A percentile compares a stretch with the other conserved stretches of the same genome.
phyloP scores from a whole-genome alignment of 1,284 basidiomycete genomes.

The Leccinum fuscescens region DNA sequence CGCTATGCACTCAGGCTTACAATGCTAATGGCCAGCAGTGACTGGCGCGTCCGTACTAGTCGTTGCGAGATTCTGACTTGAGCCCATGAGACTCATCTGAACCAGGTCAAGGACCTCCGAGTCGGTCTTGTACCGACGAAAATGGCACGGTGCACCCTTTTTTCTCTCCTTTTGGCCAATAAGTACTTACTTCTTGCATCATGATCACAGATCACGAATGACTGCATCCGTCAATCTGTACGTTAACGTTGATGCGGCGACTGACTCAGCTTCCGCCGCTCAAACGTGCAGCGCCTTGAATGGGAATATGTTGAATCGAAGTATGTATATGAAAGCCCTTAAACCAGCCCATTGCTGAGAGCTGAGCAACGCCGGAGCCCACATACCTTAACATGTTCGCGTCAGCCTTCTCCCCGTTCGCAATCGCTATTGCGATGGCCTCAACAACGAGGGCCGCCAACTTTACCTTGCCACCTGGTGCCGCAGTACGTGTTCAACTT shows the following conservation, averaged over 20 bases:
- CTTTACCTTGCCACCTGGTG: conserved; percentile 14
- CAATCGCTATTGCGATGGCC: background rate
- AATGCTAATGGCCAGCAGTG: too few relatives aligned
- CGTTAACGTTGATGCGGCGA: too few relatives aligned
- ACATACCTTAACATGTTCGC: background rate
- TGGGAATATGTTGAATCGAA: background rate
- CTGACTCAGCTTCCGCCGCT: background rate
- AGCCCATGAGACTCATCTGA: background rate
- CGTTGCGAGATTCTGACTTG: background rate
- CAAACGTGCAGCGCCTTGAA: background rate
- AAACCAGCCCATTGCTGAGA: background rate
- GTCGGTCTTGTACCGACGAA: background rate
- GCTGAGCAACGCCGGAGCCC: background rate
- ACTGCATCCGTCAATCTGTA: too few relatives aligned
- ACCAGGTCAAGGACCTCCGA: background rate
- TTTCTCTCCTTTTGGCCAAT: background rate
- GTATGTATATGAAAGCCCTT: background rate
- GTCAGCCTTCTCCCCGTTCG: background rate
- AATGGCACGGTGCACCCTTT: background rate
- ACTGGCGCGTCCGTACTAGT: background rate
- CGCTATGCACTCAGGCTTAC: too few relatives aligned
- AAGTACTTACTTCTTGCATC: background rate
- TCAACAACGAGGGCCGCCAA: background rate
- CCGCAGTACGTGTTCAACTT: conserved; percentile 15
- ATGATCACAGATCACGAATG: background rate